These are phyloP conservation scores for Sphaceloma murrayae DNA, from an alignment of 2,329 filamentous ascomycete genomes.

Conservation along the genomic window DNA sequence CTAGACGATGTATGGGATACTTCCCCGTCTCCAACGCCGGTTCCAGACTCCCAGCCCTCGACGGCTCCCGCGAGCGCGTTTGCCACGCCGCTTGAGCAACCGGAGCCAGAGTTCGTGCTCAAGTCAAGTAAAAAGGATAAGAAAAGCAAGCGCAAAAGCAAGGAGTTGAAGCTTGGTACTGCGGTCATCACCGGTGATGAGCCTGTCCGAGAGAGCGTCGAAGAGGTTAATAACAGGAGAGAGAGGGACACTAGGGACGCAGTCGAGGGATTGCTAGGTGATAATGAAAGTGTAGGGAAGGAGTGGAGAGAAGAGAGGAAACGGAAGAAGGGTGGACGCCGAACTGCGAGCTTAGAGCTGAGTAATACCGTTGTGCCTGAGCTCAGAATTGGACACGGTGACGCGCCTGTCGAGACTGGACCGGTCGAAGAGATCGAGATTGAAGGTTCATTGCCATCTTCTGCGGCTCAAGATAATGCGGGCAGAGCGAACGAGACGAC, in stretches of 20 bases:
- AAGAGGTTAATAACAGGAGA: conserved; percentile 22
- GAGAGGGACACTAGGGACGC: conserved; percentile 26
- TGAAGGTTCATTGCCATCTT: too few species aligned
- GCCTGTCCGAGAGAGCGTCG: conserved; percentile 21
- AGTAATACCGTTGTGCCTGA: too few species aligned
- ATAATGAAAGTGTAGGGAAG: conserved; percentile 1
- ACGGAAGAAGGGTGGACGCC: conserved; percentile 6
- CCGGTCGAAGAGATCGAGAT: too few species aligned
- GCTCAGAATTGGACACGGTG: too few species aligned
- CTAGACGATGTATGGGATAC: background rate
- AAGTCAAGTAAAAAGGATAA: conserved; percentile 25
- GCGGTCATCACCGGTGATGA: conserved; percentile 13
- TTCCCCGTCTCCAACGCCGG: background rate
- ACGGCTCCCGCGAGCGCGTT: background rate
- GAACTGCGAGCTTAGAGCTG: too few species aligned
- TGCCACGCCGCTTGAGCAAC: conserved; percentile 10
- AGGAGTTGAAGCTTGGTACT: conserved; percentile 24
- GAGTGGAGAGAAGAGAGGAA: background rate
- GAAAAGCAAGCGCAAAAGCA: conserved; percentile 26
- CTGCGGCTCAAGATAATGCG: too few species aligned
- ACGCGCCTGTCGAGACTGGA: too few species aligned
- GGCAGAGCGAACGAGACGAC: too few species aligned
- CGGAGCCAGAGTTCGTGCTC: conserved; percentile 10
- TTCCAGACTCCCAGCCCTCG: background rate
- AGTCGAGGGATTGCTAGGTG: conserved; percentile 24